Evolutionary conservation across 805 yeast species (phyloP), one percentile per base, ranked within the genome.

Genomic region (Kodamaea hsintzibuensis): DNA sequence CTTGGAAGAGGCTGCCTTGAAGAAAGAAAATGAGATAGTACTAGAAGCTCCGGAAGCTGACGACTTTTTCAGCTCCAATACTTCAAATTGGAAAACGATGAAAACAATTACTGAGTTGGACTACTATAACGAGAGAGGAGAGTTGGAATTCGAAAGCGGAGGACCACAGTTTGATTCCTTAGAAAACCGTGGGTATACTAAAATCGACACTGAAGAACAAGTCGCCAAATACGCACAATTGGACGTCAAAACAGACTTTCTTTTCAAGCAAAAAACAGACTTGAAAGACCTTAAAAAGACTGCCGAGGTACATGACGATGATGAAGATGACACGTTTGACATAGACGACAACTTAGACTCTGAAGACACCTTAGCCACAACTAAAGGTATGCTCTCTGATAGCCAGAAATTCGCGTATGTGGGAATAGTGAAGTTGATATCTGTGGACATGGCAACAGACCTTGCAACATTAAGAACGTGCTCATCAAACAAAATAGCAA

Each of bases 331-430:
- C 7, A 69, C 66, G 17, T 60, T 66, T 22, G 66, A 64, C 44
- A 70, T 69, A 13, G 76, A 69, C 57, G 85, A 73, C 30, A 67
- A 67, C 25, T 45, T 75, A 8, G 77, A 74, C 57, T 82, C 90
- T 0, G 70, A 71, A n/a, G 83, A 82, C 46, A 96, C 92, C 53
- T 73, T 95, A 58, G 82, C 83, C 51, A 81, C 93, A 1, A 95
- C 98, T 4, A 90, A 86, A 66, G 82, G 84, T 19, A 82, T 95
- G 82, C 77, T 95, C 13, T 78, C 84, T 7, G 98, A 91, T 14
- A 77, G 87, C 13, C 97, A 95, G 67, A 86, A 89, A 62, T 86
- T 92, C 57, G 98, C 98, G 1, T 95, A 95, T 65, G 88, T 89
- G 6, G 98, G 97, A 0, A 77, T 93, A 8, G 84, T 88, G 7